Evolutionary conservation across 352 stramenopile genomes (phyloP).

Genomic region (Phytophthora rubi): DNA sequence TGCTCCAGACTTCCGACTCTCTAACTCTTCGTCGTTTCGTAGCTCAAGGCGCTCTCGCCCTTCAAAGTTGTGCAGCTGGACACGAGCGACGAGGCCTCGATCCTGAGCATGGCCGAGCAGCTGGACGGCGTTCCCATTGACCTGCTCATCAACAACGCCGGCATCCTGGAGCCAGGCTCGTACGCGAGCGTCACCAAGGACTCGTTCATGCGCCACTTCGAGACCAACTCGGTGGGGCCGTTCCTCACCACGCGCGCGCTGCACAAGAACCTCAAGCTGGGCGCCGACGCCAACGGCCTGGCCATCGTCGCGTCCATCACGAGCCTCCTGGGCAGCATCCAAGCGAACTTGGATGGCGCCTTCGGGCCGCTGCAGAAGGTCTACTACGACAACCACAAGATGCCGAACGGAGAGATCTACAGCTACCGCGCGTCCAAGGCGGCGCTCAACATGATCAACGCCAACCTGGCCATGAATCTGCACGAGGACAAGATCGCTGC

Average conservation of each 20-base stretch:
- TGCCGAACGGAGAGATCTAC: conserved; percentile 47
- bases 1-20: neutral
- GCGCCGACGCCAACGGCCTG: conserved; percentile 13
- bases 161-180: conserved; percentile 35
- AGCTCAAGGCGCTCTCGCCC: conserved; percentile 41
- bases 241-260: conserved; percentile 61
- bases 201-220: conserved; percentile 57
- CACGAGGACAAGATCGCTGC: conserved; percentile 47
- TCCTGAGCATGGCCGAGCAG: conserved; percentile 37
- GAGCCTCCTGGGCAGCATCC: conserved; percentile 48
- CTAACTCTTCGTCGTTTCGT: neutral
- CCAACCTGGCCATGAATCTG: conserved; percentile 48
- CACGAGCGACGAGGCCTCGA: conserved; percentile 49
- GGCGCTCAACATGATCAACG: conserved; percentile 72
- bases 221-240: conserved; percentile 63
- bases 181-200: conserved; percentile 48
- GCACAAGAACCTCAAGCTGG: conserved; percentile 47
- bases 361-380: neutral
- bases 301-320: neutral
- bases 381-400: neutral
- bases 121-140: conserved; percentile 57
- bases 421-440: conserved; percentile 75
- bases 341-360: conserved; percentile 8
- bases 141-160: conserved; percentile 70
- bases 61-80: conserved; percentile 59